Evolutionary conservation across 2,329 filamentous ascomycete genomes (phyloP).

Genomic region (Penicillium olsonii): DNA sequence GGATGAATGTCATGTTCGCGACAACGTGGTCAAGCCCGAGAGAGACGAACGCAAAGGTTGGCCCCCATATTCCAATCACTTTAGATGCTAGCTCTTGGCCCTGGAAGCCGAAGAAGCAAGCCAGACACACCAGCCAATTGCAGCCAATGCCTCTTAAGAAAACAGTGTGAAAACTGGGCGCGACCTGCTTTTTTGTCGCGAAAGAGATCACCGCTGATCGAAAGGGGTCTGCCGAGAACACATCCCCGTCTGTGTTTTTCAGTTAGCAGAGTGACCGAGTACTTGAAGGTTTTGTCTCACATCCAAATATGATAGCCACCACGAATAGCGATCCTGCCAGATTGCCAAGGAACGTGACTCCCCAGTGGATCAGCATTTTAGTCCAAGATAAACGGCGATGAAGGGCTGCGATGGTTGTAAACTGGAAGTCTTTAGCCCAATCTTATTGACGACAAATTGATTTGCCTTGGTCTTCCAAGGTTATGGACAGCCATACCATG

Average conservation of each 20-base stretch:
- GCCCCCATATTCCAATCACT: slow-evolving; percentile 59
- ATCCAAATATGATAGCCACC: slow-evolving; percentile 52
- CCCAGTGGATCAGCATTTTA: slow-evolving; percentile 46
- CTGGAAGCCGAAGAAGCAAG: slow-evolving; percentile 48
- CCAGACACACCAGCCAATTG: slow-evolving; percentile 61
- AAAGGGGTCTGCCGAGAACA: slow-evolving; percentile 49
- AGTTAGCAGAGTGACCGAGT: too few relatives aligned
- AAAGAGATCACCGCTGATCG: slow-evolving; percentile 48
- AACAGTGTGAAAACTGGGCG: slow-evolving; percentile 53
- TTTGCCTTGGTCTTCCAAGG: too few relatives aligned
- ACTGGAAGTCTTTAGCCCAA: slow-evolving; percentile 26
- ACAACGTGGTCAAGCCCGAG: slow-evolving; percentile 59
- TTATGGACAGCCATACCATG: slow-evolving; percentile 41
- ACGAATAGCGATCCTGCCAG: slow-evolving; percentile 53
- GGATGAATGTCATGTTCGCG: slow-evolving; percentile 59
- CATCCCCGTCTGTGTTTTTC: slow-evolving; percentile 43
- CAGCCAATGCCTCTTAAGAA: slow-evolving; percentile 58
- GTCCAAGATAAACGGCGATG: slow-evolving; percentile 43
- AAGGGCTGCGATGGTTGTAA: slow-evolving; percentile 47
- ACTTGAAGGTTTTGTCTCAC: slow-evolving; percentile 28
- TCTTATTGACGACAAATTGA: too few relatives aligned
- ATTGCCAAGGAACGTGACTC: slow-evolving; percentile 53
- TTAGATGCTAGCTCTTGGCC: slow-evolving; percentile 56
- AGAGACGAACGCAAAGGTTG: slow-evolving; percentile 57
- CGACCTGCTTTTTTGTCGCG: slow-evolving; percentile 52